A percentile compares a stretch with the other conserved stretches of the same genome.
These are phyloP conservation scores for Vaccinium darrowii DNA, from an alignment of 148 eudicot genomes.

Conservation along the genomic window DNA sequence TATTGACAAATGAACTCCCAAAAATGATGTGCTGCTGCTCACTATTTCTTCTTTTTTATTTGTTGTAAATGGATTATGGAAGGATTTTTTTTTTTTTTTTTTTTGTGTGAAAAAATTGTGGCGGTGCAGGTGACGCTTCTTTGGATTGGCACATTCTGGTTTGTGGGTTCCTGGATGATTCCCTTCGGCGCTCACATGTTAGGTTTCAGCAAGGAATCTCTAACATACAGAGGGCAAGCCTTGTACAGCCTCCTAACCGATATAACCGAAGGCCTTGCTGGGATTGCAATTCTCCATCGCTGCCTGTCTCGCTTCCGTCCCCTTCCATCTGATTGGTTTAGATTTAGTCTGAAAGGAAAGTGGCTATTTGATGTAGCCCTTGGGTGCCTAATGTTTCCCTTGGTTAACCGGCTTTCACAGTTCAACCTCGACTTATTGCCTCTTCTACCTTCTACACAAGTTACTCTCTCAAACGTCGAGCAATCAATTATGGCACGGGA, in stretches of 20 bases:
- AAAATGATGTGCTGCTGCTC: neutral
- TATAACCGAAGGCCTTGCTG: slow-evolving; percentile 73
- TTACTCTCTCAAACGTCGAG: slow-evolving; percentile 71
- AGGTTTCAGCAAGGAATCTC: slow-evolving; percentile 70
- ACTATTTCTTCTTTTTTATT: neutral
- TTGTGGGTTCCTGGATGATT: slow-evolving; percentile 82
- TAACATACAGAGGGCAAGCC: slow-evolving; percentile 80
- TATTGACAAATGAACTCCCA: neutral
- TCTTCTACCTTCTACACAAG: slow-evolving; percentile 62
- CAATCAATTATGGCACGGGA: slow-evolving; percentile 77
- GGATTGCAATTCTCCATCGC: slow-evolving; percentile 62
- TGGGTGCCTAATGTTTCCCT: slow-evolving; percentile 85
- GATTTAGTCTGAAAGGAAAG: slow-evolving; percentile 63
- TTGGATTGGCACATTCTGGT: slow-evolving; percentile 77
- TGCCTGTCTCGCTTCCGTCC: slow-evolving; percentile 75
- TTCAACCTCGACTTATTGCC: slow-evolving; percentile 72
- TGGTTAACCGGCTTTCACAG: slow-evolving; percentile 76
- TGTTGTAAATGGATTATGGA: neutral
- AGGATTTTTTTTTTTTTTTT: neutral
- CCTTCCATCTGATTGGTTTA: slow-evolving; percentile 77
- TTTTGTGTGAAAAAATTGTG: neutral
- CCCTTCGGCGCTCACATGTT: slow-evolving; percentile 70
- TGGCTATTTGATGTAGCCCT: slow-evolving; percentile 73
- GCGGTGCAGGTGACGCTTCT: slow-evolving; percentile 65
- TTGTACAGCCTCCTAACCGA: slow-evolving; percentile 79